Conservation (phyloP, 108 stramenopile species). For the Nitzschia sp. region DNA sequence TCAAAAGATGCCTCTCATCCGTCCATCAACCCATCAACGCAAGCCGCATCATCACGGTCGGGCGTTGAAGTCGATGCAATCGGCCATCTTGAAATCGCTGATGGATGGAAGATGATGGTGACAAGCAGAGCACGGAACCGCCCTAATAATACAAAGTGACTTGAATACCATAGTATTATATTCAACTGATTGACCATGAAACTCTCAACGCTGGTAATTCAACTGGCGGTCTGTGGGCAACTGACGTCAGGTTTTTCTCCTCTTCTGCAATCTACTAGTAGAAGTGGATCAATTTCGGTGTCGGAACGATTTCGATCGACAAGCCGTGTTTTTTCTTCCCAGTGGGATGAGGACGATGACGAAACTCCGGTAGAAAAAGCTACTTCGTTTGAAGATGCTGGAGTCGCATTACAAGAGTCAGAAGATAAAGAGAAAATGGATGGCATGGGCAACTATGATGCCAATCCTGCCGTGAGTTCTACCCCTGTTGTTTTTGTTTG, state of each 20-base stretch:
- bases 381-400: conserved; percentile 41
- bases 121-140: too few species aligned
- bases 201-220: not conserved
- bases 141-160: too few species aligned
- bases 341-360: conserved; percentile 41
- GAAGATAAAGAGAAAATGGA: conserved; percentile 38
- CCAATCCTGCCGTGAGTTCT: conserved; percentile 40
- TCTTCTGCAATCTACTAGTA: not conserved
- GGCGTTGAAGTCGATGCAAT: too few species aligned
- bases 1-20: too few species aligned
- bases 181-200: not conserved
- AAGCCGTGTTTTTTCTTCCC: conserved; percentile 23
- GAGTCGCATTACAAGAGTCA: conserved; percentile 25
- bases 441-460: conserved; percentile 45
- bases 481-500: not conserved
- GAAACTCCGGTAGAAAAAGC: not conserved
- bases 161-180: not conserved
- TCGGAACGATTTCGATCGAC: not conserved
- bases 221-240: not conserved
- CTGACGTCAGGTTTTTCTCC: conserved; percentile 8
- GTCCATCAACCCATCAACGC: too few species aligned
- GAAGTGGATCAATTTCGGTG: not conserved
- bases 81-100: too few species aligned
- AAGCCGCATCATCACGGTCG: too few species aligned
- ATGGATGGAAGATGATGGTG: too few species aligned